phyloP scores from a whole-genome alignment of 116 monocot species.

The Trichopus zeylanicus region DNA sequence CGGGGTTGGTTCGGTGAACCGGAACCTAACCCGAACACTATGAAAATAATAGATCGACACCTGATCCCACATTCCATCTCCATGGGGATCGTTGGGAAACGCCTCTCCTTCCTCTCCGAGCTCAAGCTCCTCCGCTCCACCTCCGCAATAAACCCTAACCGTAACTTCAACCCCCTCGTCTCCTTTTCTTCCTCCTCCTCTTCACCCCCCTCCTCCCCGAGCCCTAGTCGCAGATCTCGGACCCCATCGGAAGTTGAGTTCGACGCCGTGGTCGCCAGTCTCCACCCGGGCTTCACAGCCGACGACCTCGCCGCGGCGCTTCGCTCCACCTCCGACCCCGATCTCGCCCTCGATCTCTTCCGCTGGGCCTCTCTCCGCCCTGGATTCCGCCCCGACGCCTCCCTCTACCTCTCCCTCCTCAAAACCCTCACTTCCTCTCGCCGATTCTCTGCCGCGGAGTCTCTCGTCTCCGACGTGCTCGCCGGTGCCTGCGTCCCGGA shows the following conservation, averaged over 20 bases:
- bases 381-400: slow-evolving; percentile 48
- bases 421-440: slow-evolving; percentile 34
- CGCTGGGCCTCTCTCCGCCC: slow-evolving; percentile 73
- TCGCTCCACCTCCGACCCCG: slow-evolving; percentile 53
- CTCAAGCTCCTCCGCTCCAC: neutral
- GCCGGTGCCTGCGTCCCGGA: slow-evolving; percentile 64
- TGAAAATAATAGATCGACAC: too few species aligned
- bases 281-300: slow-evolving; percentile 64
- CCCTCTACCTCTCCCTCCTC: slow-evolving; percentile 57
- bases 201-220: neutral
- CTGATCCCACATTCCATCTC: too few species aligned
- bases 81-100: slow-evolving; percentile 1
- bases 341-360: slow-evolving; percentile 89
- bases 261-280: slow-evolving; percentile 52
- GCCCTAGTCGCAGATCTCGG: slow-evolving; percentile 7
- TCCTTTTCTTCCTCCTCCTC: slow-evolving; percentile 3
- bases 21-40: too few species aligned
- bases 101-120: slow-evolving; percentile 4
- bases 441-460: slow-evolving; percentile 54
- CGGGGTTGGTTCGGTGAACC: too few species aligned
- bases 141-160: neutral
- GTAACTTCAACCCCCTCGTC: neutral
- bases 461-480: slow-evolving; percentile 61
- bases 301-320: slow-evolving; percentile 46
- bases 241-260: slow-evolving; percentile 60